phyloP scores from a whole-genome alignment of 176 grass and related monocot species.

The sorghum (Sorghum bicolor) region Sorghum_bicolor_NCBIv3 NC_012876.2:54772001-54772500 shows the following conservation, averaged over 20 bases:
- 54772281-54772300: conserved; percentile 13
- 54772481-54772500: conserved; percentile 44
- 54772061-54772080: not conserved
- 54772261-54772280: not conserved
- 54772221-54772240: too few relatives aligned
- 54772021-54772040: not conserved
- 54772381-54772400: not conserved
- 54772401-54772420: not conserved
- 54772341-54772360: not conserved
- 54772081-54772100: not conserved
- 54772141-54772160: too few relatives aligned
- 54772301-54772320: not conserved
- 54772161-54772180: too few relatives aligned
- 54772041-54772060: not conserved
- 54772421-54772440: not conserved
- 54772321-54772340: not conserved
- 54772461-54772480: conserved; percentile 1
- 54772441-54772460: not conserved
- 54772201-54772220: too few relatives aligned
- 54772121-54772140: not conserved
- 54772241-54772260: not conserved
- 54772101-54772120: not conserved
- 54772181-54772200: too few relatives aligned
- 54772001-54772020: not conserved
- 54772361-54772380: not conserved